phyloP scores from a whole-genome alignment of 805 yeast species.

The Kregervanrija pseudodelftensis region DNA sequence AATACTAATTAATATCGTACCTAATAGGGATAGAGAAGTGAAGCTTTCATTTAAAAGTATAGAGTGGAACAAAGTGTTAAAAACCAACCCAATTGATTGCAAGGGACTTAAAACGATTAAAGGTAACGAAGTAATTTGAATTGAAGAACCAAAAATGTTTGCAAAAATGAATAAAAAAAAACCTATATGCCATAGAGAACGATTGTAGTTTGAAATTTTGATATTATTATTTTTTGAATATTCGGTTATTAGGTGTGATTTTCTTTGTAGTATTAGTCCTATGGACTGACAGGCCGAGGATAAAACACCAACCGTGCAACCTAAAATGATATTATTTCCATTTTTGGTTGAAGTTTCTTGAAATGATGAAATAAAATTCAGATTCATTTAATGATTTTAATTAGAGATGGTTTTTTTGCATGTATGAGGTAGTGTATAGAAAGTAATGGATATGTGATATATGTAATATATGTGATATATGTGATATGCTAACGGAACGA shows the following conservation, averaged over 20 bases:
- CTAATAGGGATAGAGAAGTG: constrained; percentile 47
- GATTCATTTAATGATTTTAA: no score
- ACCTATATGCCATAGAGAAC: constrained; percentile 72
- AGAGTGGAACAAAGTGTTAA: constrained; percentile 70
- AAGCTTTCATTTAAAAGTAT: constrained; percentile 62
- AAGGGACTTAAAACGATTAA: constrained; percentile 72
- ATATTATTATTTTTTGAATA: background rate
- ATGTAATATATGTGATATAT: no score
- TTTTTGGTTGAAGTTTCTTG: background rate
- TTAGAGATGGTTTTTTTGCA: no score
- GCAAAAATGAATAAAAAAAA: constrained; percentile 62
- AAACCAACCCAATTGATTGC: constrained; percentile 83
- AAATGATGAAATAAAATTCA: no score
- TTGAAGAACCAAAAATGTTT: constrained; percentile 72
- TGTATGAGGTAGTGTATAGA: no score
- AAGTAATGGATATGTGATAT: no score
- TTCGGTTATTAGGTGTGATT: constrained; percentile 48
- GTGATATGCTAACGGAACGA: no score
- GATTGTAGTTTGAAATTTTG: constrained; percentile 29
- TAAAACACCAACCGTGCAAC: constrained; percentile 62
- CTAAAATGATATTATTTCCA: constrained; percentile 34
- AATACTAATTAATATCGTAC: constrained; percentile 58
- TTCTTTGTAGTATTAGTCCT: constrained; percentile 76
- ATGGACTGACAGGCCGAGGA: constrained; percentile 76
- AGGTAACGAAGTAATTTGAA: constrained; percentile 81